A percentile compares a stretch with the other conserved stretches of the same genome.
phyloP scores from a whole-genome alignment of 805 yeast species.

The Candida broadrunensis region DNA sequence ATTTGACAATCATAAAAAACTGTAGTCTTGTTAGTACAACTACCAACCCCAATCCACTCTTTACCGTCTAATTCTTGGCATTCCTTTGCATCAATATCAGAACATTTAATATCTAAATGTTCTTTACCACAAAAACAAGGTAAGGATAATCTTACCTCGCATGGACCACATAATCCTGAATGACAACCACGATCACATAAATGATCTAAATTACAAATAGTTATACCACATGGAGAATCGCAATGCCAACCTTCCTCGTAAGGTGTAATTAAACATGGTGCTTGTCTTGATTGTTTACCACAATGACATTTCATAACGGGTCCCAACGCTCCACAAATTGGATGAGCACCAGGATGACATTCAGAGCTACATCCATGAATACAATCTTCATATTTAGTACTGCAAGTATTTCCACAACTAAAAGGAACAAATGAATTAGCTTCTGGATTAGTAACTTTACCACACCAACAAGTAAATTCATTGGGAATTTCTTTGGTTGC shows the following conservation, averaged over 20 bases:
- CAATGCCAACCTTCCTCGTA: conserved; percentile 70
- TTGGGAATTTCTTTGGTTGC: conserved; percentile 49
- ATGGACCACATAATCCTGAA: conserved; percentile 77
- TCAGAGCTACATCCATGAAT: conserved; percentile 70
- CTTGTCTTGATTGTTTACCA: conserved; percentile 63
- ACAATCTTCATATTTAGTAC: conserved; percentile 51
- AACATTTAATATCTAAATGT: conserved; percentile 41
- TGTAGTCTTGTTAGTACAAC: conserved; percentile 41
- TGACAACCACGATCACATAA: conserved; percentile 66
- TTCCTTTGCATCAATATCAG: conserved; percentile 36
- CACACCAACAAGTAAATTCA: conserved; percentile 84
- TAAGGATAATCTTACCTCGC: conserved; percentile 47
- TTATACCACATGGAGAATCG: conserved; percentile 54
- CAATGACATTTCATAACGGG: conserved; percentile 71
- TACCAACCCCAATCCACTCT: conserved; percentile 30
- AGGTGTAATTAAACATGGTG: conserved; percentile 73
- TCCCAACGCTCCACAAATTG: conserved; percentile 75
- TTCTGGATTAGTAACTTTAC: conserved; percentile 65
- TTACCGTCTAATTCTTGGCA: conserved; percentile 16
- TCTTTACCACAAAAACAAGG: conserved; percentile 77
- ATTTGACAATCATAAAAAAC: conserved; percentile 60
- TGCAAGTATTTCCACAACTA: conserved; percentile 86
- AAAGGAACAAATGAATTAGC: conserved; percentile 63
- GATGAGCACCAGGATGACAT: conserved; percentile 92
- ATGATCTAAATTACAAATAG: conserved; percentile 67